Base-by-base conservation (phyloP, 2,329 filamentous ascomycete genomes). In the Trichoderma sp. region DNA sequence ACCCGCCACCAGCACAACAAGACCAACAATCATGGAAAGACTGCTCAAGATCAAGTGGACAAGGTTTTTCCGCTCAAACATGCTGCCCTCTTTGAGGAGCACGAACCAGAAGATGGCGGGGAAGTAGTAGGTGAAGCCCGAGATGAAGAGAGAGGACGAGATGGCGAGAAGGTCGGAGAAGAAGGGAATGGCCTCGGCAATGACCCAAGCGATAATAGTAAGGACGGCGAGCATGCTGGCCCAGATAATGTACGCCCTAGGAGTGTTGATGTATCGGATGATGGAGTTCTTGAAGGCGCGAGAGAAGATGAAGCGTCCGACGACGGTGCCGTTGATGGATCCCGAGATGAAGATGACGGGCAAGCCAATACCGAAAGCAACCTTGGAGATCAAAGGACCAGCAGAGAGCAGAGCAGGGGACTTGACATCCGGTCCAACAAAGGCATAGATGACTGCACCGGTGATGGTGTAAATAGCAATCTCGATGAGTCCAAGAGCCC, bases 281-380 rank as follows among this genome's bases (percentile, higher is more conserved):
- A 87, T 79, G 2, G 83, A 85, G 79, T 86, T 79, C 78, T 83
- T 83, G 80, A 83, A 88, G n/a, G 85, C 76, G 45, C 86, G 85
- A 6, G 83, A 85, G 79, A 87, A 86, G 76, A 88, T 81, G 76
- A 88, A 88, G 24, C 86, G 85, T 4, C 81, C 83, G 35, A 86
- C 83, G 12, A 87, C 86, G 2, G 85, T 87, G 45, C 85, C 87
- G 83, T 93, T 92, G 82, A 94, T 92, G 21, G 93, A 92, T 67
- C 93, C 93, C 0, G 93, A 92, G 77, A 95, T 91, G 79, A 94
- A 88, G 81, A 95, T 94, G 73, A 93, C 94, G 16, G 93, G 93
- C 4, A 93, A 85, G 0, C 92, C 93, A 77, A 94, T 83, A 33
- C 92, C 92, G 80, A 93, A 95, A 2, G 92, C 92, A 7, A 94